phyloP scores from a whole-genome alignment of 768 basidiomycete species.

The Trametes cingulata region DNA sequence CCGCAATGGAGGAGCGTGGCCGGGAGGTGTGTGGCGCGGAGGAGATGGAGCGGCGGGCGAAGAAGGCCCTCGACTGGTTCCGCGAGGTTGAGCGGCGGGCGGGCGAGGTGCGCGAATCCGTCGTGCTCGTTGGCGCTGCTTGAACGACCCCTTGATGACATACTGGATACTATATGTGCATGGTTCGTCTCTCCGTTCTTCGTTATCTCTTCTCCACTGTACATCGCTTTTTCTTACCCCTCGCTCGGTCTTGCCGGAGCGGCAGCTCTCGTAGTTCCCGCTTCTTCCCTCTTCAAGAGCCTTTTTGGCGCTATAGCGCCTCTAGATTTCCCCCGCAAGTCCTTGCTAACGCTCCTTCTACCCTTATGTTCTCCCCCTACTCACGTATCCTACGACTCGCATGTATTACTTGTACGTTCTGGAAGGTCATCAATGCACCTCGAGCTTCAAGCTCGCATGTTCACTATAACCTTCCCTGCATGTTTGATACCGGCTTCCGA shows the following conservation, averaged over 20 bases:
- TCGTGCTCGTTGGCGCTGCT: conserved; percentile 9
- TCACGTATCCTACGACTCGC: conserved; percentile 18
- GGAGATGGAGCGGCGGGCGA: conserved; percentile 69
- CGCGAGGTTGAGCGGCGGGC: conserved; percentile 52
- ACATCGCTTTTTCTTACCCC: conserved; percentile 7
- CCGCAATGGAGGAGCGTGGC: conserved; percentile 75
- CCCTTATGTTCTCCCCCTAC: conserved; percentile 11
- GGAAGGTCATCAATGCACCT: conserved; percentile 10
- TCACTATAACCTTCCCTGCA: not conserved
- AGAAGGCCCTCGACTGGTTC: conserved; percentile 75
- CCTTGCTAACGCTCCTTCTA: conserved; percentile 19
- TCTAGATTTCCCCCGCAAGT: conserved; percentile 4
- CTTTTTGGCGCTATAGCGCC: not conserved
- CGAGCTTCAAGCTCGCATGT: conserved; percentile 4
- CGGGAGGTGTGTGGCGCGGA: conserved; percentile 79
- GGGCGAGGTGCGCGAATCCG: conserved; percentile 36
- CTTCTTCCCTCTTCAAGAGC: not conserved
- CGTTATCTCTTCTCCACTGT: conserved; percentile 10
- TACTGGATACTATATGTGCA: conserved; percentile 4
- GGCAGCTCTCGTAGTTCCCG: not conserved
- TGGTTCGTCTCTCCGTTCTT: not conserved
- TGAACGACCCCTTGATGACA: conserved; percentile 4
- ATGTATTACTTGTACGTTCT: conserved; percentile 22
- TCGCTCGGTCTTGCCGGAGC: conserved; percentile 8
- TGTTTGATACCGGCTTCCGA: too few species aligned